Evolutionary conservation across 371 early-diverging fungal species (phyloP).

Genomic region (Sporodiniella umbellata): DNA sequence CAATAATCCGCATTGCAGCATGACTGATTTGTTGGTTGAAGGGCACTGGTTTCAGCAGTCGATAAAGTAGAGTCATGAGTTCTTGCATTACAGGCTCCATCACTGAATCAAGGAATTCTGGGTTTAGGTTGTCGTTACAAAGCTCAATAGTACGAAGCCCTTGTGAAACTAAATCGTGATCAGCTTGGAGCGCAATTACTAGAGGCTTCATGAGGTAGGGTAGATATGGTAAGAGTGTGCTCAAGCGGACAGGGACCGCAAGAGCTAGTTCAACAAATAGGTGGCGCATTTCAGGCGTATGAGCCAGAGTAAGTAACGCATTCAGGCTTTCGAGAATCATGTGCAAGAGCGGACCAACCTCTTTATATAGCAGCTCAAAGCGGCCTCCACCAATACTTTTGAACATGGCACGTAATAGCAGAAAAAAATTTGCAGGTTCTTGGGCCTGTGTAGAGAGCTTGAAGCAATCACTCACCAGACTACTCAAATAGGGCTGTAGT

Average conservation of each 20-base stretch:
- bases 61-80: slow-evolving; percentile 90
- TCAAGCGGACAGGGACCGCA: slow-evolving; percentile 95
- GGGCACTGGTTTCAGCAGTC: slow-evolving; percentile 83
- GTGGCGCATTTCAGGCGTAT: slow-evolving; percentile 84
- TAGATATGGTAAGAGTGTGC: slow-evolving; percentile 92
- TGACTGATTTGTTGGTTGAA: slow-evolving; percentile 81
- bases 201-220: slow-evolving; percentile 95
- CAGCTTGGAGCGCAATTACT: slow-evolving; percentile 89
- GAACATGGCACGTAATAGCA: slow-evolving; percentile 90
- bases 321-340: slow-evolving; percentile 89
- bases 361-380: slow-evolving; percentile 72
- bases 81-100: slow-evolving; percentile 92
- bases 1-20: slow-evolving; percentile 90
- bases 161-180: slow-evolving; percentile 90
- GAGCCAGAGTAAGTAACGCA: slow-evolving; percentile 73
- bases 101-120: slow-evolving; percentile 96
- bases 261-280: slow-evolving; percentile 88
- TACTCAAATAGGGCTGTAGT: slow-evolving; percentile 85
- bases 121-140: slow-evolving; percentile 97
- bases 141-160: slow-evolving; percentile 96
- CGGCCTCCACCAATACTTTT: slow-evolving; percentile 73
- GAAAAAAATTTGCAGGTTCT: slow-evolving; percentile 89
- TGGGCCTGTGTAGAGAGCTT: slow-evolving; percentile 80
- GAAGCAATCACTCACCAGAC: slow-evolving; percentile 87
- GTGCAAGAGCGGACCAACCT: slow-evolving; percentile 90